Percentiles rank a stretch among this genome's conserved stretches.
Evolutionary conservation across 2,329 filamentous ascomycete genomes (phyloP).

Genomic region (Alternaria longipes): DNA sequence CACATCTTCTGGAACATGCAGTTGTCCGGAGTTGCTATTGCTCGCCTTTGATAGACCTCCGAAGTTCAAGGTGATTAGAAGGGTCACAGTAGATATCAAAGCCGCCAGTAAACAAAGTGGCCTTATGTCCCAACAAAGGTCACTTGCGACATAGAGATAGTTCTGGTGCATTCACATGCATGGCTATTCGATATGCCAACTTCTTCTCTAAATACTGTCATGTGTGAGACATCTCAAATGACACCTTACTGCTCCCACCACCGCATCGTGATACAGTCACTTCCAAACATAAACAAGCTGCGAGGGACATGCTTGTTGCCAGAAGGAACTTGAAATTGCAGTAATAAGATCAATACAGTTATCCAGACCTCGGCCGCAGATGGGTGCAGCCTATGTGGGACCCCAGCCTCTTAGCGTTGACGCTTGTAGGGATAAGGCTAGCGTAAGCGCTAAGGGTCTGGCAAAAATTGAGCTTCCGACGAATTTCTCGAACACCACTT

Average conservation of each 20-base stretch:
- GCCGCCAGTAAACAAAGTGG: background rate
- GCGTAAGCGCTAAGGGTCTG: constrained; percentile 19
- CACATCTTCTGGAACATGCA: background rate
- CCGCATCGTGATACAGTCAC: background rate
- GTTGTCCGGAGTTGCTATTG: background rate
- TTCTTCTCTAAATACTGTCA: background rate
- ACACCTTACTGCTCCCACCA: background rate
- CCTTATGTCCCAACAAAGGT: background rate
- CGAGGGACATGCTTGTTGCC: background rate
- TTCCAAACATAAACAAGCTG: background rate
- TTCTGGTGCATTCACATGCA: background rate
- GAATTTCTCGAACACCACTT: constrained; percentile 60
- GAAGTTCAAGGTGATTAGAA: background rate
- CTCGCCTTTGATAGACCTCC: background rate
- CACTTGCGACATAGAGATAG: background rate
- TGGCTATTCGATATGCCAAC: background rate
- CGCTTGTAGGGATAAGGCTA: constrained; percentile 11
- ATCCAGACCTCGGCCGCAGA: constrained; percentile 1
- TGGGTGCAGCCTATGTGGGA: background rate
- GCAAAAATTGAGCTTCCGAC: constrained; percentile 28
- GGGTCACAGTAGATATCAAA: background rate
- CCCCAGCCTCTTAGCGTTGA: background rate
- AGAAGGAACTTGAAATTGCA: background rate
- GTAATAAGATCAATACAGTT: background rate
- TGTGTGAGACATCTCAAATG: background rate